These are phyloP conservation scores for Metschnikowia peoriensis DNA, from an alignment of 805 yeast genomes.

Conservation along the genomic window DNA sequence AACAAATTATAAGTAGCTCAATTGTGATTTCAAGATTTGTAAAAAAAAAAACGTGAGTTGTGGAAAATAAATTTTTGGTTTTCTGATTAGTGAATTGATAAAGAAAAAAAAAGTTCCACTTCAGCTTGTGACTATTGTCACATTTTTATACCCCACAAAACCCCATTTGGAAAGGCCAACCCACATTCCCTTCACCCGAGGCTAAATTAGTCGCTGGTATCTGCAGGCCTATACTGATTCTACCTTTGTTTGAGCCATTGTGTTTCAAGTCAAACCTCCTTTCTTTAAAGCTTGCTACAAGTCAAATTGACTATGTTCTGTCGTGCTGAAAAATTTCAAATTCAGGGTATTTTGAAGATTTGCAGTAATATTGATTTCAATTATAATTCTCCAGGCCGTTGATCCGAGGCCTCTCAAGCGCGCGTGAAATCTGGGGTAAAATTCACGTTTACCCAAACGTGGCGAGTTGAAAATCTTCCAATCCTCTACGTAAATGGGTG, in stretches of 20 bases:
- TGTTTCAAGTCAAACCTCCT: too few relatives aligned
- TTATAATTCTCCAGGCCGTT: neutral
- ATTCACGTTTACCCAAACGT: neutral
- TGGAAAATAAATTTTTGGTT: neutral
- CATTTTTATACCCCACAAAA: slow-evolving; percentile 14
- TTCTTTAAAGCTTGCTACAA: too few relatives aligned
- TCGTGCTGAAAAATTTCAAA: too few relatives aligned
- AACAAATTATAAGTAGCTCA: neutral
- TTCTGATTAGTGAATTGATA: too few relatives aligned
- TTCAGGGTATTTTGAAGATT: too few relatives aligned
- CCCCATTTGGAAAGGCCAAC: neutral
- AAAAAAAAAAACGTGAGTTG: neutral
- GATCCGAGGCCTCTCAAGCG: neutral
- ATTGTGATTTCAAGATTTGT: neutral
- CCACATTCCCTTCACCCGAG: slow-evolving; percentile 19
- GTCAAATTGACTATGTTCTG: too few relatives aligned
- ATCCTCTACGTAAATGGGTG: too few relatives aligned
- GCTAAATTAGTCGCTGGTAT: neutral
- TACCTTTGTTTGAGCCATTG: neutral
- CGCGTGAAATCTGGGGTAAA: slow-evolving; percentile 17
- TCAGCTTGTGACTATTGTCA: neutral
- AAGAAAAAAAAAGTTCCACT: neutral
- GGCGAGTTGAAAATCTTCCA: neutral
- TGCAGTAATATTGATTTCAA: too few relatives aligned
- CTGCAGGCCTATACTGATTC: neutral